Evolutionary conservation across 139 green algal genomes (phyloP).

Genomic region (Zygnema circumcarinatum): DNA sequence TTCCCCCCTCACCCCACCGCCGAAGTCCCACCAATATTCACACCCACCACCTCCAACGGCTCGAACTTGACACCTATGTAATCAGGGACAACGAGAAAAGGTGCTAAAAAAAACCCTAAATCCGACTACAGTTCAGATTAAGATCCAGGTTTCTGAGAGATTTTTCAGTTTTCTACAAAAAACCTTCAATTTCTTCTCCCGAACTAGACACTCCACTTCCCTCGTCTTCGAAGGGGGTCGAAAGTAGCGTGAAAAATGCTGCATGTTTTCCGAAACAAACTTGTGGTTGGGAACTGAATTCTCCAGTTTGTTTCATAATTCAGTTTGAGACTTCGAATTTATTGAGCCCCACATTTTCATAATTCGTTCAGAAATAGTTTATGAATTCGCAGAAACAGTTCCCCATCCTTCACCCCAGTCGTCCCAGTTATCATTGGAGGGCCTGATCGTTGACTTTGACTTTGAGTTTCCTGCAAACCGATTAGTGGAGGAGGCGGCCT

Average conservation of each 20-base stretch:
- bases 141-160: background rate
- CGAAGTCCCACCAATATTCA: background rate
- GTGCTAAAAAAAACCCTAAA: background rate
- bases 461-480: background rate
- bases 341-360: background rate
- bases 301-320: background rate
- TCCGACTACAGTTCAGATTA: background rate
- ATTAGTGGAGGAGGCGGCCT: background rate
- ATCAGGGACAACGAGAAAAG: background rate
- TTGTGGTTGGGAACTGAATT: no score
- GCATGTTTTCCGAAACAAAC: no score
- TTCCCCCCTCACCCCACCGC: no score
- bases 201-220: background rate
- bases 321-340: background rate
- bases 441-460: background rate
- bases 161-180: background rate
- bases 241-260: no score
- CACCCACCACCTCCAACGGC: background rate
- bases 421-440: slow-evolving; percentile 33
- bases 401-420: slow-evolving; percentile 50
- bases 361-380: background rate
- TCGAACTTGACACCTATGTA: no score
- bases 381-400: slow-evolving; percentile 24
- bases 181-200: background rate
- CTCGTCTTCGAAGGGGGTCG: no score